A percentile compares a stretch with the other conserved stretches of the same genome.
phyloP scores from a whole-genome alignment of 345 rosid species.

The Lepidium didymum region DNA sequence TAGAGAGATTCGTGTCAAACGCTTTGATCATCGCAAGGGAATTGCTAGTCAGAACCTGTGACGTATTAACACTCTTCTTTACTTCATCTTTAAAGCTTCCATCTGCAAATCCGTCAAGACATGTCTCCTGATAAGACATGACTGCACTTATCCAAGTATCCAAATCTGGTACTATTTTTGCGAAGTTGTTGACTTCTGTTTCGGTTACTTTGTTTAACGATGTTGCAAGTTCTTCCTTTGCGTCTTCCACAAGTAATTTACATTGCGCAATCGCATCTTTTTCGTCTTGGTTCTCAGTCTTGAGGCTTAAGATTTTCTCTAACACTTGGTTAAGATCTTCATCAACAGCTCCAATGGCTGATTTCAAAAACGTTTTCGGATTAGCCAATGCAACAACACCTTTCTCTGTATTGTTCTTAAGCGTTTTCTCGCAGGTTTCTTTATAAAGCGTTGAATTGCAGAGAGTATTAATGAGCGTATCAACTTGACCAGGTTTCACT shows the following conservation, averaged over 20 bases:
- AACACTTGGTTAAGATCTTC: constrained; percentile 36
- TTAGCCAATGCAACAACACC: constrained; percentile 16
- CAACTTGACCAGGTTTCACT: background rate
- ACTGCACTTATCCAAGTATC: constrained; percentile 80
- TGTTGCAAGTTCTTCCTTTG: constrained; percentile 39
- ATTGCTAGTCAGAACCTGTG: constrained; percentile 58
- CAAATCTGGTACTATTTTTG: constrained; percentile 31
- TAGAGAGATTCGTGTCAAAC: constrained; percentile 18
- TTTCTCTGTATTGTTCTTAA: constrained; percentile 28
- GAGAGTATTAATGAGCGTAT: constrained; percentile 31
- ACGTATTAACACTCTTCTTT: constrained; percentile 29
- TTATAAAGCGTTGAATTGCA: constrained; percentile 49
- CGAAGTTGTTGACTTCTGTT: constrained; percentile 10
- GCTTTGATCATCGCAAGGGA: constrained; percentile 56
- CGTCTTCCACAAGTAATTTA: constrained; percentile 39
- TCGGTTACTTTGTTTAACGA: constrained; percentile 16
- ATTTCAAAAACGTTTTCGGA: constrained; percentile 43
- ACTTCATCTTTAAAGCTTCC: constrained; percentile 45
- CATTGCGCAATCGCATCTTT: constrained; percentile 61
- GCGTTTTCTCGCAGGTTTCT: constrained; percentile 37
- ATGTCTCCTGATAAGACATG: constrained; percentile 64
- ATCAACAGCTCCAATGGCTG: constrained; percentile 36
- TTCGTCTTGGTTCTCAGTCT: constrained; percentile 36
- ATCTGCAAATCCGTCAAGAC: constrained; percentile 70
- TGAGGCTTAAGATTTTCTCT: constrained; percentile 24